Evolutionary conservation across 2,329 filamentous ascomycete species (phyloP), one percentile per base, ranked within the genome.

Genomic region (Teratosphaeria pseudoeucalypti): DNA sequence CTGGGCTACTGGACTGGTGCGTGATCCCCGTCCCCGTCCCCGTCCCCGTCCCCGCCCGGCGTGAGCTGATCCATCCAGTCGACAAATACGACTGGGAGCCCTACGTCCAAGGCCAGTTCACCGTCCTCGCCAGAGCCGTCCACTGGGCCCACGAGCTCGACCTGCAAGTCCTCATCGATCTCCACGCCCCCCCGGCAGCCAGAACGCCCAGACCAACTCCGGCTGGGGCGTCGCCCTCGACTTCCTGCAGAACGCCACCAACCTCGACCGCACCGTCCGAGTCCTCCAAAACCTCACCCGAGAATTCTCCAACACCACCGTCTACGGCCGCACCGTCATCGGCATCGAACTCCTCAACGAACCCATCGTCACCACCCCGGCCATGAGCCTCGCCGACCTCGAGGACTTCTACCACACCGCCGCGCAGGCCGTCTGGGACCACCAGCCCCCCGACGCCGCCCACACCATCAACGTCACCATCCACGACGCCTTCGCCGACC

Each of bases 261-360:
- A 64, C 43, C 16, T 57, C 14, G 64, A 64, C n/a, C 56, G 66
- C 19, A 67, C 57, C 27, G 55, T 65, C 27, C 34, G 57, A 7
- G 64, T 65, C 12, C 58, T 68, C 12, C 58, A 55, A 6, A 67
- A 67, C 57, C 53, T 68, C 12, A 66, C 66, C 5, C 56, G 49
- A 11, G 65, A 68, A 58, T 68, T 67, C 61, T 60, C 60, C 12
- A 39, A 62, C 27, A 39, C 37, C 12, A 12, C 34, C 14, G 60
- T 56, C 26, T 66, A 66, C 53, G 62, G 62, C 34, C 60, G 54
- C 26, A 59, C 58, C 9, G 62, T 66, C 7, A 62, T 53, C 39
- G 64, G 60, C 47, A 64, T 65, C 54, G 64, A 65, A 43, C 52
- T 63, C 12, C 57, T 66, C 23, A 66, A 66, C 57, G 64, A 66